Base-by-base conservation (phyloP, 176 grass and related monocot species). In the Cenchrus fungigraminus region DNA sequence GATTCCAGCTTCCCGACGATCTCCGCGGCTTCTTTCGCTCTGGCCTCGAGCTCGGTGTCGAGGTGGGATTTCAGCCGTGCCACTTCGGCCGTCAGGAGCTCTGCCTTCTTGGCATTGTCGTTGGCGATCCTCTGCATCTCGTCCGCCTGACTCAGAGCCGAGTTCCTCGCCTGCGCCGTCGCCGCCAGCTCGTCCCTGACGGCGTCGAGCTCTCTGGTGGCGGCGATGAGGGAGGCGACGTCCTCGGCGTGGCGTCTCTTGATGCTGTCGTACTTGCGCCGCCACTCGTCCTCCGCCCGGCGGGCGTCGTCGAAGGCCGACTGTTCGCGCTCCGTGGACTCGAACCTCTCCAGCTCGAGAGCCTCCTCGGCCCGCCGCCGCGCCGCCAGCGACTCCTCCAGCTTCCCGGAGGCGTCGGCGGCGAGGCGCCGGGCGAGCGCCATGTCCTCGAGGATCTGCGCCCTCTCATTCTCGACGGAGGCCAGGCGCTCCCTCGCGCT, bases 271-370 rank as follows among this genome's bases (percentile, higher is more conserved):
- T 84, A 62, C 81, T 85, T 83, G 5, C 86, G 74, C 81, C 65
- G 83, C 93, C 89, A 92, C 71, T 95, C 89, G 10, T 92, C 85
- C 4, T 92, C 95, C 73, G 85, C 90, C 15, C 56, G 78, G 13
- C 82, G 89, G 0, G 82, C 61, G 12, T 68, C 53, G 9, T 95
- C 93, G 42, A 94, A 86, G 78, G 53, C 71, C 6, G 83, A 55
- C 61, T 95, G 89, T 78, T 98, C 96, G 17, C 85, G 85, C 73
- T 98, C 96, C 56, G 90, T 83, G 4, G 83, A 80, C 65, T 91
- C 85, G 86, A 98, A 95, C 74, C 86, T 81, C 62, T 98, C 93
- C 2, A 95, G 85, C 74, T 95, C 93, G 43, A 87, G 68, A 6
- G 83, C 89, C 73, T 95, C 96, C 78, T 98, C 93, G 4, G 91